Evolutionary conservation across 163 green algal species (phyloP), one percentile per base, ranked within the genome.

Genomic region (Trebouxiophyceae sp.): DNA sequence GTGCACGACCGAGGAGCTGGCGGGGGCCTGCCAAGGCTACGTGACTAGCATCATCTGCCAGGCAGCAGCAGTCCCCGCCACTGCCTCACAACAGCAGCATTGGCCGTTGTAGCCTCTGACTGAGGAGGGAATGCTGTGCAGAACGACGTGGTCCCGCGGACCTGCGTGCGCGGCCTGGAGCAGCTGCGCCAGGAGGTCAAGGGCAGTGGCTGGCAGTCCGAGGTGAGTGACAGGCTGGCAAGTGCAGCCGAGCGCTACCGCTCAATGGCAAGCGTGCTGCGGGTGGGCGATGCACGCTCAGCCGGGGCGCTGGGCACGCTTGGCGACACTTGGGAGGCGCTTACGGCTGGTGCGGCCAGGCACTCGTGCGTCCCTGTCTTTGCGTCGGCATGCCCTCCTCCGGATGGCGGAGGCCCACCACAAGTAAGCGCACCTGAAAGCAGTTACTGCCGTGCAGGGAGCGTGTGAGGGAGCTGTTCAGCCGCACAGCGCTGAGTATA

Each of bases 401-500:
- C 39, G 12, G n/a, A n/a, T n/a, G n/a, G n/a, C n/a, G n/a, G n/a
- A n/a, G n/a, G n/a, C n/a, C n/a, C n/a, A n/a, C n/a, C n/a, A n/a
- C n/a, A n/a, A n/a, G n/a, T n/a, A n/a, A n/a, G n/a, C n/a, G n/a
- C n/a, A n/a, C n/a, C n/a, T n/a, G n/a, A n/a, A n/a, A n/a, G n/a
- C n/a, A n/a, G n/a, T n/a, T n/a, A n/a, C n/a, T n/a, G n/a, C n/a
- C n/a, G n/a, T n/a, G n/a, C n/a, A n/a, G n/a, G n/a, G n/a, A n/a
- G 39, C 12, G 39, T 50, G 19, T 50, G 39, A 50, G 39, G 12
- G 12, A 50, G 12, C 39, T 50, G n/a, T n/a, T n/a, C n/a, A n/a
- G n/a, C n/a, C n/a, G n/a, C 39, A 50, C 23, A 86, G 59, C 1
- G 45, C 69, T 34, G 70, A n/a, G n/a, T n/a, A n/a, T n/a, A n/a